phyloP scores from a whole-genome alignment of 257 asterid genomes.

The Nicotiana otophora region DNA sequence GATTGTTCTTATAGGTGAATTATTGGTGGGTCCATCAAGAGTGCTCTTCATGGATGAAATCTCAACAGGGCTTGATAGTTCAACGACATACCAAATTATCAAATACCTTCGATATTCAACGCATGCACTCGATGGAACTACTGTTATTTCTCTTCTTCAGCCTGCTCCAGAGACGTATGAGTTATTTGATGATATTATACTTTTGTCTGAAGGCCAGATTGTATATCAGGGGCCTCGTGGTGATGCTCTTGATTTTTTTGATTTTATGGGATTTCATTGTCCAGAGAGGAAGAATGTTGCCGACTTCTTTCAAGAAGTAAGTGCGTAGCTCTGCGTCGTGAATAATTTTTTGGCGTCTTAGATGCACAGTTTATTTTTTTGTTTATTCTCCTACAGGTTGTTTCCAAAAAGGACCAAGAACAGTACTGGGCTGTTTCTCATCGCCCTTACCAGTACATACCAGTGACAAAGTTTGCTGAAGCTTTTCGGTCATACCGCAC shows the following conservation, averaged over 20 bases:
- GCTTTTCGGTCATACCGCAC: constrained; percentile 51
- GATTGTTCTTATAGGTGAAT: constrained; percentile 63
- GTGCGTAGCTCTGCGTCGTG: constrained; percentile 19
- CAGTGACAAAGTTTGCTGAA: constrained; percentile 73
- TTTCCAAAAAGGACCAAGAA: constrained; percentile 88
- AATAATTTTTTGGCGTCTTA: neutral
- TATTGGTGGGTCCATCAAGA: constrained; percentile 78
- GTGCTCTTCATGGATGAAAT: constrained; percentile 93
- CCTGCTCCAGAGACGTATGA: constrained; percentile 98
- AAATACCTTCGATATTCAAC: constrained; percentile 79
- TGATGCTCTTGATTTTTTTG: constrained; percentile 62
- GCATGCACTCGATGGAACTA: constrained; percentile 72
- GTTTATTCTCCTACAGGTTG: constrained; percentile 37
- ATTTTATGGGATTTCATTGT: constrained; percentile 71
- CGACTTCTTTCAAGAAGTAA: constrained; percentile 95
- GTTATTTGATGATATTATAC: constrained; percentile 79
- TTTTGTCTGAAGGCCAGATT: constrained; percentile 84
- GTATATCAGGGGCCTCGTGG: constrained; percentile 89
- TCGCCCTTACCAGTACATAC: constrained; percentile 56
- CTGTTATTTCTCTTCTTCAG: constrained; percentile 85
- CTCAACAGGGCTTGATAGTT: constrained; percentile 94
- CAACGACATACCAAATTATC: constrained; percentile 80
- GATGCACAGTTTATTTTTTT: constrained; percentile 19
- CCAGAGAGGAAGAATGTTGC: constrained; percentile 91
- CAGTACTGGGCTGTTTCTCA: constrained; percentile 78